Base-by-base conservation (phyloP, 805 yeast genomes). In the Saccharomyces mikatae region DNA sequence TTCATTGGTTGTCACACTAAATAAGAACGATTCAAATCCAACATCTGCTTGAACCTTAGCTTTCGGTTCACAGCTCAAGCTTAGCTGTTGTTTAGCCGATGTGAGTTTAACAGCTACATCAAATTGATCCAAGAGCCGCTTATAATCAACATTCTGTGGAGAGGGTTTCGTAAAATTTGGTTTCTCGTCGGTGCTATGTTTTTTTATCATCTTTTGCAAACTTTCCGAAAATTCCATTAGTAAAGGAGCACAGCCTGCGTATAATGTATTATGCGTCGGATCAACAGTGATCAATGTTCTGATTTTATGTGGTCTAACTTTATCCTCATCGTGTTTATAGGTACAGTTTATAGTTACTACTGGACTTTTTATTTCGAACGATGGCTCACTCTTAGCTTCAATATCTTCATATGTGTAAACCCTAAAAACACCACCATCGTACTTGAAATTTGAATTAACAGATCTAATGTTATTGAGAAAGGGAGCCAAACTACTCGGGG, bases 41-140 rank as follows among this genome's bases (percentile, higher is more conserved):
- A 89, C 84, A 36, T 86, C 80, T 0, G 97, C 95, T 41, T 89
- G 90, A 1, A 94, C 94, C 65, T 88, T 89, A 0, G 98, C 98
- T 17, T 84, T 84, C 0, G 99, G 99, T 57, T 88, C 92, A 76
- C 99, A 94, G 60, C 96, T 87, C 52, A 94, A 73, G 2, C 86
- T 79, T 24, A 94, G 66, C 47, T 79, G 80, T 66, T 94, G 99
- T 32, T 83, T 80, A 22, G 82, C 90, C 52, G 91, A 78, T 46
- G 78, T 75, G 6, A 91, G 58, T 0, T 86, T 82, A 53, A 87
- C 69, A 51, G 81, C 82, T 29, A 89, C 60, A 58, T 86, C 89
- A 52, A 86, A 65, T 29, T 80, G 79, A 46, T 76, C 74, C 28
- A 86, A 66, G 2, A 86, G 47, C 4, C 73, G 69, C 22, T 79